Evolutionary conservation across 495 filamentous ascomycete species (phyloP).

Genomic region (Hypoxylon subgilvum): DNA sequence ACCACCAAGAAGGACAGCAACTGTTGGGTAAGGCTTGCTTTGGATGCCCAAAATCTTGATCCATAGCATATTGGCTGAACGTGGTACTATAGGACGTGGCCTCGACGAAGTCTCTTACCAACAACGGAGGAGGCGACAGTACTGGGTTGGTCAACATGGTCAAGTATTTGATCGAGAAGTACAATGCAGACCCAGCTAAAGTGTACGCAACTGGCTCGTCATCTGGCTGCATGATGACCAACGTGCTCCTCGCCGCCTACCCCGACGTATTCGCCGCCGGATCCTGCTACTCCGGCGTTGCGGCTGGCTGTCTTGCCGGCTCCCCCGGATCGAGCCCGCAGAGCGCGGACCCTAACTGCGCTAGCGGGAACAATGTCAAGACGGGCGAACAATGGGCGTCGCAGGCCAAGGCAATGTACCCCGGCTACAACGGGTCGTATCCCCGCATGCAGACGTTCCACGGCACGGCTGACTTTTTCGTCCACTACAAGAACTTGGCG

Average conservation of each 20-base stretch:
- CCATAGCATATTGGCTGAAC: constrained; percentile 45
- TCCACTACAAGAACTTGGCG: constrained; percentile 44
- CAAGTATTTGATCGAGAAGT: constrained; percentile 51
- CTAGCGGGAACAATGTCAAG: constrained; percentile 43
- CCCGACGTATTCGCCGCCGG: constrained; percentile 51
- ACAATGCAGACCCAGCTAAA: constrained; percentile 51
- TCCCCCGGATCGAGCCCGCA: constrained; percentile 43
- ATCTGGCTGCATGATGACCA: constrained; percentile 62
- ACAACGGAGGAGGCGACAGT: constrained; percentile 52
- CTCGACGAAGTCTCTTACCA: constrained; percentile 46
- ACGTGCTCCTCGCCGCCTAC: constrained; percentile 46
- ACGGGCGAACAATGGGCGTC: constrained; percentile 45
- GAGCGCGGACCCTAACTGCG: constrained; percentile 50
- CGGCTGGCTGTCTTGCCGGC: constrained; percentile 49
- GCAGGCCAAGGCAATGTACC: constrained; percentile 40
- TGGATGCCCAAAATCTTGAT: neutral
- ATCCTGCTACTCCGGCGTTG: constrained; percentile 49
- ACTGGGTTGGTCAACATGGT: constrained; percentile 58
- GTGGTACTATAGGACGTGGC: constrained; percentile 45
- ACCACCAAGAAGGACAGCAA: constrained; percentile 47
- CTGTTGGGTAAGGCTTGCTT: constrained; percentile 47
- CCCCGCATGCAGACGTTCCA: constrained; percentile 51
- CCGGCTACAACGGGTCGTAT: constrained; percentile 44
- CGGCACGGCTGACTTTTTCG: constrained; percentile 44
- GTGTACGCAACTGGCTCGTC: constrained; percentile 56